Evolutionary conservation across 2,329 filamentous ascomycete species (phyloP), one percentile per base, ranked within the genome.

Genomic region (Paraphoma chrysanthemicola): DNA sequence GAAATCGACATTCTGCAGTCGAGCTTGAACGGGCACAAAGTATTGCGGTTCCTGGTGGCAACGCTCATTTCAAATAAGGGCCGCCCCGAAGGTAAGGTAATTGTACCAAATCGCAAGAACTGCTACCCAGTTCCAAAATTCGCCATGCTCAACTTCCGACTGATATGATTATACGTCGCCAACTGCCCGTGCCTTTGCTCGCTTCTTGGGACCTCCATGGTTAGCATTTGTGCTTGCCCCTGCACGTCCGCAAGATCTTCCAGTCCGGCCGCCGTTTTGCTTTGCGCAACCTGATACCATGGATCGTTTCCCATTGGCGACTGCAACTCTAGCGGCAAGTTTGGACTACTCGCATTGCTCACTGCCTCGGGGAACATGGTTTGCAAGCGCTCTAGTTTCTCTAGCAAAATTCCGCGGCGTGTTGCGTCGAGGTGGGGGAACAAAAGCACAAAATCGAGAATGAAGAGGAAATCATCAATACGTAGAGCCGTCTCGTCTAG

Each of bases 391-490:
- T 79, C 72, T 29, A 80, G 69, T 62, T 81, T 81, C 54, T 79
- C 76, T 1, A 75, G 64, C 41, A 81, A 63, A 43, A 83, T 79
- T 49, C 79, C 75, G 42, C 79, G 77, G 44, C 82, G 78, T 41
- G 81, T 78, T 30, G 75, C 74, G 56, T 82, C 78, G 30, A 83
- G 77, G 16, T 80, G 74, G 7, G 83, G 79, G 51, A 85, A 81
- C 2, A 79, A 76, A 28, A 84, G 78, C 4, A 85, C 67, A 49
- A 85, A 84, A 33, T 78, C 76, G 36, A 84, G 80, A 51, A 85
- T 72, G 48, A 83, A 84, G 7, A 83, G 66, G 56, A 85, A 84
- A 59, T 86, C 84, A 51, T 85, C 80, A 44, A 86, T 80, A 14
- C 82, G 76, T 3, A 79, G 75, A 5, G 77, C 74, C 2, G 80